Evolutionary conservation across 1,139 yeast species (phyloP), one percentile per base, ranked within the genome.

Genomic region (Taiozyma onychis): DNA sequence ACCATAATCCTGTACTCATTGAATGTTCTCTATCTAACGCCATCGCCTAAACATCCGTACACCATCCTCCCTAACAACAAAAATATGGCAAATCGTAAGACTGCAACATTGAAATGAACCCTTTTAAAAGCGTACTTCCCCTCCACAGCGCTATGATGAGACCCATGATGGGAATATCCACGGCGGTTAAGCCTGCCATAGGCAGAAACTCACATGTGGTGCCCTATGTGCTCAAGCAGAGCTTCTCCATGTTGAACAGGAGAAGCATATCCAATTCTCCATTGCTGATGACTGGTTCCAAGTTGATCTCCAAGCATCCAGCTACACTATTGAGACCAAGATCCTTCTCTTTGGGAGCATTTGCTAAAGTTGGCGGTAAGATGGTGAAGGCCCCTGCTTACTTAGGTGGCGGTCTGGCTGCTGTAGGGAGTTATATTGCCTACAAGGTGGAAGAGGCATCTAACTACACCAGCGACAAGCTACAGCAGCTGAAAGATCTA

Each of bases 381-480:
- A 71, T 77, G 5, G 76, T 81, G 4, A 78, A 80, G 53, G 67
- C 86, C 1, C 95, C 95, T 0, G 91, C 89, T 0, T 88, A 88
- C 57, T 70, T 88, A 1, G 97, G 97, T 1, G 95, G 97, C 9
- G 89, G 96, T 0, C 69, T 90, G 44, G 97, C 96, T 1, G 98
- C 97, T 9, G 96, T 96, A 4, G 96, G 97, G 0, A 86, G 96
- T 4, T 93, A 90, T 64, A 84, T 90, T 45, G 89, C 91, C 30
- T 90, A 90, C 66, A 91, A 93, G 66, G 87, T 90, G 4, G 96
- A 90, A 53, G 95, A 91, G 67, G 96, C 95, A 0, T 77, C 89
- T 1, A 74, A 67, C 43, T 88, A 78, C 59, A 80, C 97, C 0
- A 75, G 75, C 49, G 96, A 87, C 53, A 80, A 80, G 64, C 61